Evolutionary conservation across 495 filamentous ascomycete species (phyloP), one percentile per base, ranked within the genome.

Genomic region (Penicillium parvum): DNA sequence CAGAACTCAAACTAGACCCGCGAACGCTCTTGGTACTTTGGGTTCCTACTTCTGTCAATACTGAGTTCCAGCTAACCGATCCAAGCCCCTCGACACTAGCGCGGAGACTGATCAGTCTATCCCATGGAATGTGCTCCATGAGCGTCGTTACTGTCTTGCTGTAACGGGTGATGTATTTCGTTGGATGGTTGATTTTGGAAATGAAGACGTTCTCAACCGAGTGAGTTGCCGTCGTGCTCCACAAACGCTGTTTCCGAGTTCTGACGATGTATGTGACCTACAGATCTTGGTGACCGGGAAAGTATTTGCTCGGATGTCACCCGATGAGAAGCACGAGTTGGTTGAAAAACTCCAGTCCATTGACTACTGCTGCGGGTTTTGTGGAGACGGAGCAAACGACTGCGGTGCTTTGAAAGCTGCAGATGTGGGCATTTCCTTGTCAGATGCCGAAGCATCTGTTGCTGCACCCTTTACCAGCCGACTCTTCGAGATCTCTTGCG

Each of bases 231-330:
- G 16, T 17, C 12, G 2, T 16, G 7, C 22, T 21, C 12, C 17
- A 8, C 5, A 8, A 7, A 6, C 11, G 10, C 10, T 5, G n/a
- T n/a, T 36, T 14, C 10, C 12, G 32, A 17, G 12, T 4, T 12
- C 16, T 37, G 20, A 36, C 7, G 8, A 27, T 19, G 34, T 47
- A 17, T 25, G 12, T 17, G 44, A 22, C 43, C 27, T 3, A 0
- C 23, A 90, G 78, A 88, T 96, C 80, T 85, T 99, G 47, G 85
- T 92, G 19, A 76, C 79, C 41, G 89, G 90, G 17, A 92, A 92
- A 69, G 86, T 99, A 1, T 99, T 95, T 65, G 94, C 94, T 17
- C 81, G 94, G 46, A 99, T 99, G 94, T 96, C 90, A 11, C 94
- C 94, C 1, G 94, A 99, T 62, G 92, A 99, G 65, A 99, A 99